Base-by-base conservation (phyloP, 768 basidiomycete species). In the Psilocybe azurescens region DNA sequence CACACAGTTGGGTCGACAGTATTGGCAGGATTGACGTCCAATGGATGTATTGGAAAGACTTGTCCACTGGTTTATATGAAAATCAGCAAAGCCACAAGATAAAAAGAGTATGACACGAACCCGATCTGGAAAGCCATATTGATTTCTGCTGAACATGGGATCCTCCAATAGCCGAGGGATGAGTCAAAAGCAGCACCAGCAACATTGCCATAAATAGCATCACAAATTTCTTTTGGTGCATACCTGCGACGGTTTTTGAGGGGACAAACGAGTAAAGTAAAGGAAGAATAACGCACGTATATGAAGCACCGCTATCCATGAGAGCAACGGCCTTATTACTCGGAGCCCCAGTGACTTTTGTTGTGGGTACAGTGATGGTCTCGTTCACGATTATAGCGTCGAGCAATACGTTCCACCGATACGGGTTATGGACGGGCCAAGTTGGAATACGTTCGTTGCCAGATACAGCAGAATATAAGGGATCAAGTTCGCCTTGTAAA, bases 221-320 rank as follows among this genome's bases (percentile, higher is more conserved):
- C 77, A 60, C 85, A 86, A 28, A 90, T 82, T 1, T 81, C 85
- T 53, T 79, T 73, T 1, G 93, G 85, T 5, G 84, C 89, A 72
- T 95, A 94, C 18, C 91, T 91, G 68, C 46, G n/a, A 59, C 18
- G 49, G 24, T 61, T 56, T 51, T 52, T 64, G 36, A 60, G 39
- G 51, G 60, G 46, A 24, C 38, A 20, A 16, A 48, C 39, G 38
- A 11, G 29, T 20, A 30, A 28, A 33, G 36, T 32, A 47, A 32
- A 13, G n/a, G 9, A 33, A 30, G 13, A 56, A 46, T 16, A 33
- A 70, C 90, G 61, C 70, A 91, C 89, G 90, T 87, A 72, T 87
- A 93, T 2, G 93, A 92, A 3, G 93, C 89, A 5, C 93, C 93
- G 61, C 85, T 93, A 72, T 95, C 93, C 57, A 95, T 81, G 33